Evolutionary conservation across 345 rosid species (phyloP).

Genomic region (Camelina sativa): DNA sequence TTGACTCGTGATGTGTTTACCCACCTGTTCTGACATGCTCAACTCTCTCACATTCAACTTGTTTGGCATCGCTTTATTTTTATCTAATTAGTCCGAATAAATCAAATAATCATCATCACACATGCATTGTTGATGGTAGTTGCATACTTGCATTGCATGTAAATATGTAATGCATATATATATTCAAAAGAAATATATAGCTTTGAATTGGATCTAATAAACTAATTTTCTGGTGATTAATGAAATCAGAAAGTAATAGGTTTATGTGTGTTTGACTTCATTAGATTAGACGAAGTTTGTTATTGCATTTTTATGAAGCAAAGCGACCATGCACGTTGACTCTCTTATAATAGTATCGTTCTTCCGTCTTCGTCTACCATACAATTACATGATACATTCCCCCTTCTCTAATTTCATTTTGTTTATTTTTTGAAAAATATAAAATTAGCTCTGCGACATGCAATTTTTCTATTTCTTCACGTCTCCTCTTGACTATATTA

Average conservation of each 20-base stretch:
- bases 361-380: conserved; percentile 1
- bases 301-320: conserved; percentile 14
- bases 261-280: conserved; percentile 10
- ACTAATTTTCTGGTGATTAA: not conserved
- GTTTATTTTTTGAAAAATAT: not conserved
- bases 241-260: not conserved
- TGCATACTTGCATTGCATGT: not conserved
- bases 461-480: not conserved
- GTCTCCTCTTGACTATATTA: not conserved
- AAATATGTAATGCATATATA: conserved; percentile 1
- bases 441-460: not conserved
- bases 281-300: not conserved
- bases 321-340: conserved; percentile 22
- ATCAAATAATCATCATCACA: not conserved
- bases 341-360: not conserved
- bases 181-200: not conserved
- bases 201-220: not conserved
- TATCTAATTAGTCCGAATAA: not conserved
- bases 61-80: conserved; percentile 19
- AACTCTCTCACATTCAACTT: conserved; percentile 4
- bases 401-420: not conserved
- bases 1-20: conserved; percentile 28
- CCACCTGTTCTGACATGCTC: conserved; percentile 32
- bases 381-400: not conserved
- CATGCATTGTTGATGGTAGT: not conserved